Evolutionary conservation across 768 basidiomycete species (phyloP).

Genomic region (Pisolithus albus): DNA sequence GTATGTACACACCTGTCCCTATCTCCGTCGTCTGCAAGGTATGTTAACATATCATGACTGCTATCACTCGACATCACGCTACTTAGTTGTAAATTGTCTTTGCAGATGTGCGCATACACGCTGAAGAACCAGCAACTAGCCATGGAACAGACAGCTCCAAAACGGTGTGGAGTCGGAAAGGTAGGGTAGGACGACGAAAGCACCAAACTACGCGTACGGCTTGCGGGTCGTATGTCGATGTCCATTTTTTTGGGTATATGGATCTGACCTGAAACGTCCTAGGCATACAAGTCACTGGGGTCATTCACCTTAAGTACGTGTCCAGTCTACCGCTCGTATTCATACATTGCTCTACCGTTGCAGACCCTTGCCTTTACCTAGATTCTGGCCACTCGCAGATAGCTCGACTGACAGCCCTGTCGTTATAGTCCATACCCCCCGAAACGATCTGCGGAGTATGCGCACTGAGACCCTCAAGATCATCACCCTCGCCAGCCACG

Average conservation of each 20-base stretch:
- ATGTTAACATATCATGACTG: no score
- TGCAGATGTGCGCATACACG: no score
- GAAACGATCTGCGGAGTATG: conserved; percentile 58
- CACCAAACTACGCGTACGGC: conserved; percentile 20
- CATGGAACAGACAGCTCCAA: no score
- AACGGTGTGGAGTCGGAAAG: no score
- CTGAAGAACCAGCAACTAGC: no score
- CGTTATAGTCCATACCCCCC: conserved; percentile 51
- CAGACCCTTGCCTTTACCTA: conserved; percentile 60
- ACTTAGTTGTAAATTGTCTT: no score
- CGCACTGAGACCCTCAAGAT: conserved; percentile 44
- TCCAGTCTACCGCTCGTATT: conserved; percentile 60
- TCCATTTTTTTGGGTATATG: neutral
- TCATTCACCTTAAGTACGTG: conserved; percentile 52
- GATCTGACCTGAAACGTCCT: neutral
- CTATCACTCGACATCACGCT: no score
- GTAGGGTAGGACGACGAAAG: no score
- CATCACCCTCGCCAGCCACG: conserved; percentile 14
- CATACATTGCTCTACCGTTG: conserved; percentile 56
- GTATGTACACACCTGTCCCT: no score
- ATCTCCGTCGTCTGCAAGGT: no score
- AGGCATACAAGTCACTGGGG: conserved; percentile 60
- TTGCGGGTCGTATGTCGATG: conserved; percentile 52
- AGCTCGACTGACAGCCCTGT: conserved; percentile 59
- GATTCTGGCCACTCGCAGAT: conserved; percentile 62